Evolutionary conservation across 345 rosid genomes (phyloP).

Genomic region (Brassica nigra): DNA sequence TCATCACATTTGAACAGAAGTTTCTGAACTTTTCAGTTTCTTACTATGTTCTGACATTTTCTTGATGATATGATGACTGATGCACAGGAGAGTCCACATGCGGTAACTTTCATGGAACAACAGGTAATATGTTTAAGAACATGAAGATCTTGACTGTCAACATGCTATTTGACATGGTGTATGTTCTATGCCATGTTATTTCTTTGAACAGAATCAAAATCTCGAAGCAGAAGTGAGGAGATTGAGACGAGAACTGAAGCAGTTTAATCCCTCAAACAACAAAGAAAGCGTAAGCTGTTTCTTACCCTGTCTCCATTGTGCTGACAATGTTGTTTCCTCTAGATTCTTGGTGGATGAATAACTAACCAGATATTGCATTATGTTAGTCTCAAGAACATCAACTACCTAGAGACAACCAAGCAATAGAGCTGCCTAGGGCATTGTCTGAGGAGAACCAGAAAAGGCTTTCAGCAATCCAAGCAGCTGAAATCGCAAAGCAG

Average conservation of each 20-base stretch:
- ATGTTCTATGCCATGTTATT: conserved; percentile 10
- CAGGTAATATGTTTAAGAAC: conserved; percentile 27
- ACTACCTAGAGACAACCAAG: conserved; percentile 30
- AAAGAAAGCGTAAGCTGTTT: conserved; percentile 48
- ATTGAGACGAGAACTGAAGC: conserved; percentile 57
- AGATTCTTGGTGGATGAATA: conserved; percentile 9
- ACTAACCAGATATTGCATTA: not conserved
- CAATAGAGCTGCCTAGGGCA: conserved; percentile 45
- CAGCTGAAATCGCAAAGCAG: conserved; percentile 41
- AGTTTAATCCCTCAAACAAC: conserved; percentile 44
- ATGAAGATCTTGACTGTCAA: not conserved
- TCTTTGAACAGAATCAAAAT: conserved; percentile 29
- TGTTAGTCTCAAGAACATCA: conserved; percentile 43
- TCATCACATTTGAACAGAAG: not conserved
- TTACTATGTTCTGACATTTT: conserved; percentile 31
- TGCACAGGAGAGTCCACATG: conserved; percentile 30
- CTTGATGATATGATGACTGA: not conserved
- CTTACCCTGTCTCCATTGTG: conserved; percentile 12
- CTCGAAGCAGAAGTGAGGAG: conserved; percentile 55
- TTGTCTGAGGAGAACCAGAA: conserved; percentile 48
- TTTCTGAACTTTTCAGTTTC: not conserved
- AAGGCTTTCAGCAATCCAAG: conserved; percentile 48
- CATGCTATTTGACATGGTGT: conserved; percentile 12
- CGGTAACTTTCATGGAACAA: conserved; percentile 18
- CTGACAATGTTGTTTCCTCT: not conserved